Conservation (phyloP, 768 basidiomycete species). For the Mycena sanguinolenta region DNA sequence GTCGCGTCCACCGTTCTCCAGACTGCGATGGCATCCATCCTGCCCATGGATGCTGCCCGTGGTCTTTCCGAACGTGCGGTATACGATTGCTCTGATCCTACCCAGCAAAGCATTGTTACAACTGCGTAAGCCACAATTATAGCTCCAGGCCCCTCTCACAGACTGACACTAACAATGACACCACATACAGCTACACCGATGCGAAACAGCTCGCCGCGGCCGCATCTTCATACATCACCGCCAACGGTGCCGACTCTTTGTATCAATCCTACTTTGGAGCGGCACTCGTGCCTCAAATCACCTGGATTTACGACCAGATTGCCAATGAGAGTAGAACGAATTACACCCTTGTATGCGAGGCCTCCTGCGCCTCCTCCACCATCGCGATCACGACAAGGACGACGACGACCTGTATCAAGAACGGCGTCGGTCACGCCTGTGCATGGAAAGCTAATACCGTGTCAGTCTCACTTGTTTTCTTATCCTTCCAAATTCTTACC, state of each 20-base stretch:
- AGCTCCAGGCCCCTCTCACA: neutral
- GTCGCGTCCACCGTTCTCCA: too few species aligned
- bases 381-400: neutral
- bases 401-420: neutral
- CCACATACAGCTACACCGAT: neutral
- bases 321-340: neutral
- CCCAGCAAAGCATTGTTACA: too few species aligned
- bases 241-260: conserved; percentile 2
- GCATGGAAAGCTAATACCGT: neutral
- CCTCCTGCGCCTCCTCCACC: too few species aligned
- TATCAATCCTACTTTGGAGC: neutral
- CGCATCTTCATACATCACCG: neutral
- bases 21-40: too few species aligned
- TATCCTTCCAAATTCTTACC: neutral
- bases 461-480: neutral
- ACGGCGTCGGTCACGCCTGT: neutral
- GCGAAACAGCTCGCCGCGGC: neutral
- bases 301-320: neutral
- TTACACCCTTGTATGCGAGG: neutral
- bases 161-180: neutral
- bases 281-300: neutral
- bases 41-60: too few species aligned
- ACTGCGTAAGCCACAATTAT: neutral
- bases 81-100: too few species aligned
- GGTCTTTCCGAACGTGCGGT: too few species aligned